Percentiles rank a stretch among this genome's conserved stretches.
phyloP scores from a whole-genome alignment of 805 yeast species.

The Vanderwaltozyma polyspora region DNA sequence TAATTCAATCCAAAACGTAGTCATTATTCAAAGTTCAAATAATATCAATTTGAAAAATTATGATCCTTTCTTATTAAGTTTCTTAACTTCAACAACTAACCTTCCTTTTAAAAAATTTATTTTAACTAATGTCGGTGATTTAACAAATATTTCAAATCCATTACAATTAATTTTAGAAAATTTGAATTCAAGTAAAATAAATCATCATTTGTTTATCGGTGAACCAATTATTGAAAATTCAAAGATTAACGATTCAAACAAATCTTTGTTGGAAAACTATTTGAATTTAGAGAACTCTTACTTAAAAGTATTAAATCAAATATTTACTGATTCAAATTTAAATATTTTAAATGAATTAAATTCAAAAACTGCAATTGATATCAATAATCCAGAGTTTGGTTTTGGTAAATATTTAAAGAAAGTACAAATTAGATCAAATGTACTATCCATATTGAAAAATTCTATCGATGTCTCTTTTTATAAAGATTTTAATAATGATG shows the following conservation, averaged over 20 bases:
- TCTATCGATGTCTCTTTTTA: conserved; percentile 35
- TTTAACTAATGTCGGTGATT: conserved; percentile 36
- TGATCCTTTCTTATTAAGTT: conserved; percentile 66
- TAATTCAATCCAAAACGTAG: conserved; percentile 40
- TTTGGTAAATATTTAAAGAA: conserved; percentile 61
- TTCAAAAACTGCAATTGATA: conserved; percentile 31
- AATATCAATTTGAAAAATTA: conserved; percentile 31
- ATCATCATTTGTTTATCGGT: conserved; percentile 57
- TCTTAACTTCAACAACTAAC: conserved; percentile 45
- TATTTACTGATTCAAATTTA: conserved; percentile 42
- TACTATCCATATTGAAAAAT: conserved; percentile 35
- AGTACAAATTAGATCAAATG: conserved; percentile 39
- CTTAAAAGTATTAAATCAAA: conserved; percentile 59
- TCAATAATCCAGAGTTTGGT: conserved; percentile 74
- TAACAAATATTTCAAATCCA: conserved; percentile 25
- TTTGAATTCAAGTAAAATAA: conserved; percentile 40
- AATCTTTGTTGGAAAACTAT: conserved; percentile 32
- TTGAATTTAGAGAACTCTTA: conserved; percentile 61
- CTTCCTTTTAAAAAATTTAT: conserved; percentile 40
- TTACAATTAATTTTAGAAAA: conserved; percentile 40
- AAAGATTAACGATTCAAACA: conserved; percentile 2
- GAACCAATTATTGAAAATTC: conserved; percentile 4
- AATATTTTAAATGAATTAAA: conserved; percentile 50
- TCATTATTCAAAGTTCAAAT: conserved; percentile 53
- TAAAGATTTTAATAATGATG: conserved; percentile 33